These are phyloP conservation scores for Colletotrichum limetticola DNA, from an alignment of 2,329 filamentous ascomycete genomes.

Conservation along the genomic window DNA sequence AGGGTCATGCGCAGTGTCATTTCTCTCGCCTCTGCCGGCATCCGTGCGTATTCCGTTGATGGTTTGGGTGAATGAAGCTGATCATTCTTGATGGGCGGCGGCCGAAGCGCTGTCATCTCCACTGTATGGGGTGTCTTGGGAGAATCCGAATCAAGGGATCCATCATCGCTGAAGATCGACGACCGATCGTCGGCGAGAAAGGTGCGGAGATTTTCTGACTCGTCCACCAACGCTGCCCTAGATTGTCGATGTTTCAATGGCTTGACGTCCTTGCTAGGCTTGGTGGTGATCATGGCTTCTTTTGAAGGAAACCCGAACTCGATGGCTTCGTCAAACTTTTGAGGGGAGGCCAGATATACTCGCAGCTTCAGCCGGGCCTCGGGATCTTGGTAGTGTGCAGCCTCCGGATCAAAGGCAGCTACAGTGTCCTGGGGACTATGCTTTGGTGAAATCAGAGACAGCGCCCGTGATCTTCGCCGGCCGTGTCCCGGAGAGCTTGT, in stretches of 20 bases:
- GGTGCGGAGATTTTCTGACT: conserved; percentile 63
- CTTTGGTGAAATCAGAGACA: conserved; percentile 64
- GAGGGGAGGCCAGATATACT: conserved; percentile 86
- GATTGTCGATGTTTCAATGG: conserved; percentile 34
- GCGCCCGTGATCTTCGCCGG: conserved; percentile 64
- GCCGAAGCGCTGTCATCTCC: conserved; percentile 50
- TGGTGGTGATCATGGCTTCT: conserved; percentile 53
- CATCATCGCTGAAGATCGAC: conserved; percentile 65
- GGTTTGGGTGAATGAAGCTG: conserved; percentile 42
- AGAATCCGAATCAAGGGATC: conserved; percentile 69
- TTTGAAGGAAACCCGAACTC: conserved; percentile 89
- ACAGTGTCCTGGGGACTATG: conserved; percentile 56
- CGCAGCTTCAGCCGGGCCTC: conserved; percentile 88
- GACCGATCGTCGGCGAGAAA: conserved; percentile 69
- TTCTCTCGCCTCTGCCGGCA: conserved; percentile 71
- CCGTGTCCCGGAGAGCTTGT: conserved; percentile 46
- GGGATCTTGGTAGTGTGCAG: conserved; percentile 89
- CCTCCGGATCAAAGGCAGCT: conserved; percentile 73
- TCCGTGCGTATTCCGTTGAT: conserved; percentile 56
- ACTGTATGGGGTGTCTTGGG: conserved; percentile 65
- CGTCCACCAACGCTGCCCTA: conserved; percentile 41
- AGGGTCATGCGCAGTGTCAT: conserved; percentile 98
- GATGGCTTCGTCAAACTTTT: conserved; percentile 95
- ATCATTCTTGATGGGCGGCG: conserved; percentile 40
- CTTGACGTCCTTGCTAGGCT: conserved; percentile 44